Evolutionary conservation across 371 early-diverging fungal species (phyloP), one percentile per base, ranked within the genome.

Genomic region (Globomyces sp.): DNA sequence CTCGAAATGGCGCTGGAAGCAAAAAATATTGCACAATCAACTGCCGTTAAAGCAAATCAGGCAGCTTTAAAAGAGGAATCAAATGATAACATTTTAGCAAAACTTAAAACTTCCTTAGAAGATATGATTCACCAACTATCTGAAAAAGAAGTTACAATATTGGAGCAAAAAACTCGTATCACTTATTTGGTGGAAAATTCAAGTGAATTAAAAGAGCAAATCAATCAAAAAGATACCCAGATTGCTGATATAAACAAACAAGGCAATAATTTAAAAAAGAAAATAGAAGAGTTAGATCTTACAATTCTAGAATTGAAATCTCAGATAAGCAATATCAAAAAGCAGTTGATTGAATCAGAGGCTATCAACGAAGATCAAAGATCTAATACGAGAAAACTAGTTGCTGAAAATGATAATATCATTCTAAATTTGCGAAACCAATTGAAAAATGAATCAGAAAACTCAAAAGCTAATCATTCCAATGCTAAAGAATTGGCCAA

Each of bases 401-500:
- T 55, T 39, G 40, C 55, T 55, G 55, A 55, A 55, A 55, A 55
- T 55, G 55, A 55, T 39, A 39, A 39, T 5, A 41, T 55, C 5
- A 41, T 55, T 24, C 34, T 55, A 5, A 41, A 55, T 8, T 5
- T 55, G 4, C 34, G 40, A 55, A 39, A 36, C 3, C 55, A 55
- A 60, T 24, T 60, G 4, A 60, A 60, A 2, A 9, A 2, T 6
- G 49, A 47, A 37, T 34, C 60, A 9, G 60, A 60, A 8, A 34
- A 3, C 4, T 42, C 3, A 3, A 60, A 49, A 41, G n/a, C 49
- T 24, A 11, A 39, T 5, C 44, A 40, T 43, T 4, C n/a, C 8
- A 60, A 60, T 8, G 6, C 44, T 3, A 60, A 60, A 34, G 24
- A 5, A 0, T 4, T 49, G 0, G 44, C 34, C 39, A 60, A 6